These are phyloP conservation scores for Xanthoconium separans DNA, from an alignment of 1,284 basidiomycete species.

Conservation along the genomic window DNA sequence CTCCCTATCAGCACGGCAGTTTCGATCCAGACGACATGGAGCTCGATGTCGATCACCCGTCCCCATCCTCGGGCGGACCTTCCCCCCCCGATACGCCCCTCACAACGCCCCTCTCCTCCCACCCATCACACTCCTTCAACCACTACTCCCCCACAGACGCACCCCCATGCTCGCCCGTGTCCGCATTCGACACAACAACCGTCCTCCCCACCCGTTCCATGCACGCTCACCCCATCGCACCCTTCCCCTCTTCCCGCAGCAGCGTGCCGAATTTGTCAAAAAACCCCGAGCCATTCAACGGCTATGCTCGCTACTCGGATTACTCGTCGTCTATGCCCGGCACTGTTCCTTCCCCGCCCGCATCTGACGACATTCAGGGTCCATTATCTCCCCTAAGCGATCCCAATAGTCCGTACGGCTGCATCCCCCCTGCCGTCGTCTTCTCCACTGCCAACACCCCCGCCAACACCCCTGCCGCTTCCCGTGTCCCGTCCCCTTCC, in stretches of 20 bases:
- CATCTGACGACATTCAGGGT: conserved; percentile 32
- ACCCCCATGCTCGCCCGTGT: conserved; percentile 37
- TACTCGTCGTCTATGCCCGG: conserved; percentile 64
- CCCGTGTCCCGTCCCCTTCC: conserved; percentile 40
- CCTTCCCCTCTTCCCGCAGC: conserved; percentile 29
- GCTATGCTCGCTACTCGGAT: conserved; percentile 61
- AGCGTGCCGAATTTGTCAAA: conserved; percentile 27
- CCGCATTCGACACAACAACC: conserved; percentile 48
- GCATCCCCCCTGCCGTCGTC: conserved; percentile 66
- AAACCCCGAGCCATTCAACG: conserved; percentile 51
- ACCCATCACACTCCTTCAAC: conserved; percentile 50
- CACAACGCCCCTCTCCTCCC: conserved; percentile 44
- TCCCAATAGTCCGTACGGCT: conserved; percentile 39
- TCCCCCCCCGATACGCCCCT: conserved; percentile 52
- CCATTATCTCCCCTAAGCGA: conserved; percentile 30
- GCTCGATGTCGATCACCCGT: conserved; percentile 59
- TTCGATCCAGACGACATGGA: conserved; percentile 83
- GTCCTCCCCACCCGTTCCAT: conserved; percentile 42
- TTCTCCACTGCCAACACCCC: conserved; percentile 45
- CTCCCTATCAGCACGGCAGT: conserved; percentile 28
- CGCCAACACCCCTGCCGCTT: conserved; percentile 42
- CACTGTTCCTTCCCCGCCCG: conserved; percentile 39
- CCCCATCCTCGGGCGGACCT: conserved; percentile 45
- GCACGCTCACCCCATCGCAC: conserved; percentile 26
- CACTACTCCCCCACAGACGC: conserved; percentile 32